These are phyloP conservation scores for Bolboschoenus planiculmis DNA, from an alignment of 176 grass and related monocot species.

Conservation along the genomic window DNA sequence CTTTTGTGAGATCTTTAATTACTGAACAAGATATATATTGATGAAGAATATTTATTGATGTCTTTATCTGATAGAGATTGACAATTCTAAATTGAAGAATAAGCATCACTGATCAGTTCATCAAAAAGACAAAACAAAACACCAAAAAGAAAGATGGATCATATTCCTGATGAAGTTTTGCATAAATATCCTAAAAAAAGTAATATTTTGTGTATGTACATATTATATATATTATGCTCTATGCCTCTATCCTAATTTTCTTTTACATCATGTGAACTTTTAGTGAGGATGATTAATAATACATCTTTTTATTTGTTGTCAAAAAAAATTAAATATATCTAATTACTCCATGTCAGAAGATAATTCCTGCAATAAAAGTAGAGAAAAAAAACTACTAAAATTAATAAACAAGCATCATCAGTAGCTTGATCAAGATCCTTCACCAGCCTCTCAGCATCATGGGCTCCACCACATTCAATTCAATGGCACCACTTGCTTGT, in stretches of 20 bases:
- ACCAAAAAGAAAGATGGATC: neutral
- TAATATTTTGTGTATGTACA: neutral
- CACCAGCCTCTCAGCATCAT: slow-evolving; percentile 22
- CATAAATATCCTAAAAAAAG: neutral
- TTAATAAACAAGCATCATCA: neutral
- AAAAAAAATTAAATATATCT: neutral
- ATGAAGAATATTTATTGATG: neutral
- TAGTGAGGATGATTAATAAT: neutral
- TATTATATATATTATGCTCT: neutral
- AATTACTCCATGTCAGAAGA: neutral
- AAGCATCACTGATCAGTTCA: slow-evolving; percentile 13
- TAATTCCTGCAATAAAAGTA: neutral
- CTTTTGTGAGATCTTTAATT: neutral
- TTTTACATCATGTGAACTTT: neutral
- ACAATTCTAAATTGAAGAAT: neutral
- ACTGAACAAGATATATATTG: neutral
- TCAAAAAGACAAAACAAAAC: neutral
- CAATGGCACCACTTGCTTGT: slow-evolving; percentile 25
- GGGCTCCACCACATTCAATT: slow-evolving; percentile 33
- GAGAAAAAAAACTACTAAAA: neutral
- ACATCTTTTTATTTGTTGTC: neutral
- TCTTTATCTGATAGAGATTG: neutral
- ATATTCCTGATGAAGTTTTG: neutral
- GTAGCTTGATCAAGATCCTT: slow-evolving; percentile 16
- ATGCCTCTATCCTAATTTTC: neutral